These are phyloP conservation scores for Solanum lycopersicoides DNA, from an alignment of 257 asterid species.

Conservation along the genomic window DNA sequence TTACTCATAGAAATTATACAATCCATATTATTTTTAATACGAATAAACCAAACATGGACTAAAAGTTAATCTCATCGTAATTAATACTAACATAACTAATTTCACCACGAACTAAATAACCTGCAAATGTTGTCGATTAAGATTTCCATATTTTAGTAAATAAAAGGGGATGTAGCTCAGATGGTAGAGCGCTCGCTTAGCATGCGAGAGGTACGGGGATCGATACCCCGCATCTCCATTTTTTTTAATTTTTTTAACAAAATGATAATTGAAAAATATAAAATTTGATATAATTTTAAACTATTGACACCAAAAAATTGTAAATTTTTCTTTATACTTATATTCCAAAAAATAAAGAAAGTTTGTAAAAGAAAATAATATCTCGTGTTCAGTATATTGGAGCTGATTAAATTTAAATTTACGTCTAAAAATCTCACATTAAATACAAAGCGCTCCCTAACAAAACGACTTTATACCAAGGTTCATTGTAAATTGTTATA, in stretches of 20 bases:
- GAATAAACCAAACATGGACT: not conserved
- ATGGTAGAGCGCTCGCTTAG: constrained; percentile 50
- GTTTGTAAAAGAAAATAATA: too few relatives aligned
- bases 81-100: too few relatives aligned
- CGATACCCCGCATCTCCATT: constrained; percentile 27
- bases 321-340: not conserved
- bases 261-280: not conserved
- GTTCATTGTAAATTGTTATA: not conserved
- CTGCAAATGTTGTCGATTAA: rapidly evolving
- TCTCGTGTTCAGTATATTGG: too few relatives aligned
- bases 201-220: constrained; percentile 42
- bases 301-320: not conserved
- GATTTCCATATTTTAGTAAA: too few relatives aligned
- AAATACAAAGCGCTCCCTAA: rapidly evolving
- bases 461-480: rapidly evolving
- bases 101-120: too few relatives aligned
- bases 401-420: rapidly evolving
- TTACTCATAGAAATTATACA: not conserved
- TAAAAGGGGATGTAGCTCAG: constrained; percentile 48
- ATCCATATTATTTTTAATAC: too few relatives aligned
- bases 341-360: not conserved
- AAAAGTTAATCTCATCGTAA: too few relatives aligned
- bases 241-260: too few relatives aligned
- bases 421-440: rapidly evolving
- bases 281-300: not conserved